Base-by-base conservation (phyloP, 208 protist species). In the Leishmania mexicana region DNA sequence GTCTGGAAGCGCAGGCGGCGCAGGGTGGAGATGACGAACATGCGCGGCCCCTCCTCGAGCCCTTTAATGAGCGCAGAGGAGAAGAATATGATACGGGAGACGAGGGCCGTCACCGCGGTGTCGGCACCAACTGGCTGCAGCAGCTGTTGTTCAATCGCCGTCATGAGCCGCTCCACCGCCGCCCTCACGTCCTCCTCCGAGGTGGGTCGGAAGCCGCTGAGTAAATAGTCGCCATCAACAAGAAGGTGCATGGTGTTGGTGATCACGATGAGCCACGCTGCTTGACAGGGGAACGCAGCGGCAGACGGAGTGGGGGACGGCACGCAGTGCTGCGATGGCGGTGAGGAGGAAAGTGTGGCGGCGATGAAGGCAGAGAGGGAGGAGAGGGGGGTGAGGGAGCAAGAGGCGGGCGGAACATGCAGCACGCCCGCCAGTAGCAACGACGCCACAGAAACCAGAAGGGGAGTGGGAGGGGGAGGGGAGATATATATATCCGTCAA, bases 191-290 rank as follows among this genome's bases (percentile, higher is more conserved):
- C 89, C 19, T 67, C 86, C 68, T 93, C 89, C 19, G 81, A 86
- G 35, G 82, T 86, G 17, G 91, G 90, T 77, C 65, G 86, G 81
- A 96, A 85, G 65, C 93, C 93, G n/a, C 87, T 85, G 47, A 96
- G 87, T 60, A 94, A 84, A 83, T 96, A 96, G 79, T 94, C 93
- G 10, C 93, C 93, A 79, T 96, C 93, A 2, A 96, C 86, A 49
- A 96, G 86, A 47, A 96, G 87, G 79, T 89, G 86, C 75, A 89
- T 85, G 31, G 4, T 75, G 47, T n/a, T 42, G 47, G 45, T 28
- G 49, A n/a, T 40, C 13, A 60, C n/a, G 17, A 35, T 60, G 28
- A 42, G 70, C 45, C 45, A 40, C 47, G n/a, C 19, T 28, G 51
- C 10, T n/a, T n/a, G 38, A 38, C 24, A 19, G 28, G 51, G 58